Conservation (phyloP, 768 basidiomycete species). For the Leucogyrophana mollusca region DNA sequence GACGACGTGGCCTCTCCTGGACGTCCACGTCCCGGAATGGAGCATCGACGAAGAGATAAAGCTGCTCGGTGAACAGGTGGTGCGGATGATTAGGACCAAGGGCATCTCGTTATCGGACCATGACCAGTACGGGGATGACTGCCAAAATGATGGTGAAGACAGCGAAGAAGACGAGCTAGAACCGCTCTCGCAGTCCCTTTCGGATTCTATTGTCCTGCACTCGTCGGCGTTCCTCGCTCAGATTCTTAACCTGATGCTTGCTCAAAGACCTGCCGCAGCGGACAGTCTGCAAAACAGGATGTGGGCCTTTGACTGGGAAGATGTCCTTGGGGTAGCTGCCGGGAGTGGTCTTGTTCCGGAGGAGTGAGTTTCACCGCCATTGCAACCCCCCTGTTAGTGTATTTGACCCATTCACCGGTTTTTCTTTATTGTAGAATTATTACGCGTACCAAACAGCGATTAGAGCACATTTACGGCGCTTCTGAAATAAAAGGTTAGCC, state of each 20-base stretch:
- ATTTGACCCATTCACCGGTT: background rate
- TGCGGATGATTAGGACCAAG: slow-evolving; percentile 18
- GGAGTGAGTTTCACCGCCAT: slow-evolving; percentile 20
- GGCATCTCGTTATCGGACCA: background rate
- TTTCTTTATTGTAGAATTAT: slow-evolving; percentile 14
- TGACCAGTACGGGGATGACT: slow-evolving; percentile 13
- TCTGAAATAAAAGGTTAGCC: slow-evolving; percentile 16
- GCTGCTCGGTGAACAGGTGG: slow-evolving; percentile 39
- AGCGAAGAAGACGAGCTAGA: slow-evolving; percentile 29
- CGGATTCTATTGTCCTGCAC: slow-evolving; percentile 39
- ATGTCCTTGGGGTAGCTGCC: slow-evolving; percentile 54
- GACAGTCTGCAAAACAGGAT: slow-evolving; percentile 66
- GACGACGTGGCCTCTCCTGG: slow-evolving; percentile 79
- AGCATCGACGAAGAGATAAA: slow-evolving; percentile 65
- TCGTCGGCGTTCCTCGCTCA: slow-evolving; percentile 46
- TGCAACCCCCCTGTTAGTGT: too few relatives aligned
- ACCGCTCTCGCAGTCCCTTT: slow-evolving; percentile 25
- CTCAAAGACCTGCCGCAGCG: slow-evolving; percentile 52
- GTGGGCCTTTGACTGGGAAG: slow-evolving; percentile 60
- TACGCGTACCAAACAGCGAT: slow-evolving; percentile 23
- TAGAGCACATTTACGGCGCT: slow-evolving; percentile 27
- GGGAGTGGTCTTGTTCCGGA: slow-evolving; percentile 35
- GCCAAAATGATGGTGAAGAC: slow-evolving; percentile 22
- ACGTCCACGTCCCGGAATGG: slow-evolving; percentile 71
- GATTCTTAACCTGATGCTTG: slow-evolving; percentile 53